Evolutionary conservation across 805 yeast species (phyloP).

Genomic region (Lachancea fermentati): DNA sequence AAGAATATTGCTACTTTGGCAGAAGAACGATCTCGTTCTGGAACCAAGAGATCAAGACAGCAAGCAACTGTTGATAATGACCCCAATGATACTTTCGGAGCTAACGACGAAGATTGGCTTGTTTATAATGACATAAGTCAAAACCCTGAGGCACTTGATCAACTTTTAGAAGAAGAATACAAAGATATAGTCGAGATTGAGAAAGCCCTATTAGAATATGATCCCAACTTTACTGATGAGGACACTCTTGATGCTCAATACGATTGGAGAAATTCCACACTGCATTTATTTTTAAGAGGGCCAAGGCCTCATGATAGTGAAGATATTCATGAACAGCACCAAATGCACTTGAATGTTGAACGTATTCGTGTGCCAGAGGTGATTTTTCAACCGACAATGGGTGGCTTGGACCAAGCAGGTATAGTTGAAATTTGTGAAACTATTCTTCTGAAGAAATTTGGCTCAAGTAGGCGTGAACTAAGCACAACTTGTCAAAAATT

Average conservation of each 20-base stretch:
- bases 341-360: slow-evolving; percentile 85
- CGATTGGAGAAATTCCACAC: slow-evolving; percentile 75
- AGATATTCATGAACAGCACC: slow-evolving; percentile 80
- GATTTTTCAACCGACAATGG: slow-evolving; percentile 85
- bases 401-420: slow-evolving; percentile 95
- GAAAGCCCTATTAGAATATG: slow-evolving; percentile 69
- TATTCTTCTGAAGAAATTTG: slow-evolving; percentile 55
- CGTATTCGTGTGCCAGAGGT: slow-evolving; percentile 90
- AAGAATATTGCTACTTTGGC: slow-evolving; percentile 85
- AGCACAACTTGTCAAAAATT: slow-evolving; percentile 20
- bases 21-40: slow-evolving; percentile 46
- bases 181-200: slow-evolving; percentile 57
- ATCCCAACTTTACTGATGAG: slow-evolving; percentile 79
- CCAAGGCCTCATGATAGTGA: slow-evolving; percentile 82
- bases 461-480: slow-evolving; percentile 47
- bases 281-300: slow-evolving; percentile 86
- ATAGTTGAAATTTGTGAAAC: slow-evolving; percentile 71
- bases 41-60: slow-evolving; percentile 45
- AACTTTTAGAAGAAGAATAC: slow-evolving; percentile 70
- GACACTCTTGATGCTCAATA: slow-evolving; percentile 76
- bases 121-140: slow-evolving; percentile 78
- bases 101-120: slow-evolving; percentile 94
- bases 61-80: slow-evolving; percentile 78
- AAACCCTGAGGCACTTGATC: slow-evolving; percentile 60
- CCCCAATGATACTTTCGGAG: slow-evolving; percentile 91